These are phyloP conservation scores for Phellopilus nigrolimitatus DNA, from an alignment of 1,284 basidiomycete genomes.

Conservation along the genomic window DNA sequence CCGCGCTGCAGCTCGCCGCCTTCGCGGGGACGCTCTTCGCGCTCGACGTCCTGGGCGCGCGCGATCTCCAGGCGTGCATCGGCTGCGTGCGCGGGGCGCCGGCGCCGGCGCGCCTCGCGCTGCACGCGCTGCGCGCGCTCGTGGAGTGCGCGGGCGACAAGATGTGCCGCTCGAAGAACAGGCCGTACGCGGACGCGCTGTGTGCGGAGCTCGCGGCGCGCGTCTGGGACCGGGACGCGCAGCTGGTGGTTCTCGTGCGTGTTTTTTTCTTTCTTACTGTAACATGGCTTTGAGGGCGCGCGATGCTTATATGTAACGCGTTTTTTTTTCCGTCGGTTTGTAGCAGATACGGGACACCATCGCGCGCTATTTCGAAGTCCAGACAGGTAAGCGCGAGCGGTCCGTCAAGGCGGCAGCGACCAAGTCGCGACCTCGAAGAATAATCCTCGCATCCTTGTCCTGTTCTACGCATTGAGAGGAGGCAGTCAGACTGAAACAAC, in stretches of 20 bases:
- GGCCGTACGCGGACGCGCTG: conserved; percentile 1
- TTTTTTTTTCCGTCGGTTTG: not conserved
- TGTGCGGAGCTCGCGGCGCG: not conserved
- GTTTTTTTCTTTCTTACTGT: not conserved
- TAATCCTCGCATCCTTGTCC: not conserved
- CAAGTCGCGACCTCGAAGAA: not conserved
- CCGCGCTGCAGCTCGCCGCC: not conserved
- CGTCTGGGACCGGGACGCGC: not conserved
- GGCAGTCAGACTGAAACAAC: no score
- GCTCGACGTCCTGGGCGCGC: not conserved
- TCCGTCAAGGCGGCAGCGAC: not conserved
- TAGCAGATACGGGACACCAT: not conserved
- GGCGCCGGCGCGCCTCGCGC: not conserved
- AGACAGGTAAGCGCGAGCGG: not conserved
- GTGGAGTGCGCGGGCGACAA: not conserved
- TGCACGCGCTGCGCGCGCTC: not conserved
- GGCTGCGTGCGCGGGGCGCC: not conserved
- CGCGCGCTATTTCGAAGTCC: not conserved
- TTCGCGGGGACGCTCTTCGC: conserved; percentile 4
- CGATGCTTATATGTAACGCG: no score
- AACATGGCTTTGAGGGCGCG: no score
- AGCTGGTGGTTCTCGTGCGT: not conserved
- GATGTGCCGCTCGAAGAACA: not conserved
- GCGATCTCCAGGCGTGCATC: conserved; percentile 2
- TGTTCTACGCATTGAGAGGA: no score